A percentile compares a stretch with the other conserved stretches of the same genome.
Conservation (phyloP, 2,329 filamentous ascomycete genomes). For the Arthroderma sp. region DNA sequence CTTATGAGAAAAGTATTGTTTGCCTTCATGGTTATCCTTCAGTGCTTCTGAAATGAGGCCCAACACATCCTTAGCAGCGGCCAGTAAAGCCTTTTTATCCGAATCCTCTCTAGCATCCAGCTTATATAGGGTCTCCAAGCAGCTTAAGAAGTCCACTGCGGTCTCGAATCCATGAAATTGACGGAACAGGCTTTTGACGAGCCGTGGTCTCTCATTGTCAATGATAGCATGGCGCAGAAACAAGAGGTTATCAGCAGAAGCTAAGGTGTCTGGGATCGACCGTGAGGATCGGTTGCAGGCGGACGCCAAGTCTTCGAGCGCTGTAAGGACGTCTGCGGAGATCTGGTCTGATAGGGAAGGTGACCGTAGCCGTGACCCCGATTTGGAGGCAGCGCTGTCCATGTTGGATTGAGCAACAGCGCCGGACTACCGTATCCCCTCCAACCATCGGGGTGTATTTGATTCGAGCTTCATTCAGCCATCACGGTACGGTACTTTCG, state of each 20-base stretch:
- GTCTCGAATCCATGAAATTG: constrained; percentile 65
- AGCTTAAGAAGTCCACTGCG: constrained; percentile 54
- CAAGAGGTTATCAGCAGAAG: constrained; percentile 45
- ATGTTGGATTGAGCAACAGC: background rate
- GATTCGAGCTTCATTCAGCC: no score
- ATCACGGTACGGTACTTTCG: no score
- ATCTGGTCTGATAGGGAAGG: constrained; percentile 21
- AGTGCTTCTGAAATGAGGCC: constrained; percentile 62
- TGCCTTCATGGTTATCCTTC: constrained; percentile 69
- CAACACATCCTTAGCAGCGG: constrained; percentile 44
- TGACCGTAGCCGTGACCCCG: background rate
- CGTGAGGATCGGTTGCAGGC: constrained; percentile 19
- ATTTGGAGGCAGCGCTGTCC: no score
- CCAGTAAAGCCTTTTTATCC: constrained; percentile 54
- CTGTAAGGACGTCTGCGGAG: constrained; percentile 24
- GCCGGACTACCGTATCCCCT: no score
- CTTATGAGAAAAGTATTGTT: constrained; percentile 67
- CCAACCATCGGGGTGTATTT: no score
- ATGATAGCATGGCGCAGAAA: constrained; percentile 54
- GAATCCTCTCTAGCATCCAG: constrained; percentile 43
- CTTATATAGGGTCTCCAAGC: constrained; percentile 64
- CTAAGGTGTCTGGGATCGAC: constrained; percentile 21
- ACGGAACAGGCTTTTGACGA: constrained; percentile 67
- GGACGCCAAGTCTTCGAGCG: constrained; percentile 24
- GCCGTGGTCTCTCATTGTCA: constrained; percentile 35